phyloP scores from a whole-genome alignment of 75 land plant species.

The Picea sitchensis region DNA sequence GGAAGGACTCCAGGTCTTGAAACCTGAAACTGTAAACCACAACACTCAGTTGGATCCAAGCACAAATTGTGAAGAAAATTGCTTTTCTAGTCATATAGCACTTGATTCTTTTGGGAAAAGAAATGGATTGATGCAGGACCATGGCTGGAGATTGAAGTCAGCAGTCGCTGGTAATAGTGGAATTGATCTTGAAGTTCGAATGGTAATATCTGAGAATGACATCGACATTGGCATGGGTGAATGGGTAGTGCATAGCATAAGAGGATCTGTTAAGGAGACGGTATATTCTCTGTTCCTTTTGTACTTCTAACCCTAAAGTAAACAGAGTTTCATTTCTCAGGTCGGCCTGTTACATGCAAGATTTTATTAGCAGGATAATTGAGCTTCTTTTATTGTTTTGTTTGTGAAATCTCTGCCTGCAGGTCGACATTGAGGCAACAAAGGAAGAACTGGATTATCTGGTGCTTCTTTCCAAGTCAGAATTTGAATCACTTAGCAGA shows the following conservation, averaged over 20 bases:
- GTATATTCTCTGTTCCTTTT: constrained; percentile 29
- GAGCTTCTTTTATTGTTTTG: not conserved
- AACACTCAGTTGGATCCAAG: not conserved
- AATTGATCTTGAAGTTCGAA: constrained; percentile 57
- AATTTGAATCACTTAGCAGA: constrained; percentile 92
- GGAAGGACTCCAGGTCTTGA: constrained; percentile 78
- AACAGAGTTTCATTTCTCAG: not conserved
- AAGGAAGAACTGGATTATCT: constrained; percentile 88
- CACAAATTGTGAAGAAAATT: not conserved
- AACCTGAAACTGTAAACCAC: constrained; percentile 37
- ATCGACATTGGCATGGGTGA: constrained; percentile 42
- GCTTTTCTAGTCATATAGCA: not conserved
- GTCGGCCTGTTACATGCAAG: not conserved
- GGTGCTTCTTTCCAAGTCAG: constrained; percentile 62
- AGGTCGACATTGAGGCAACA: constrained; percentile 91
- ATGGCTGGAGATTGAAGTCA: constrained; percentile 19
- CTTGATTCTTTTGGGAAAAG: constrained; percentile 1
- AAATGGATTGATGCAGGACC: constrained; percentile 12
- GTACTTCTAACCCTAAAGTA: not conserved
- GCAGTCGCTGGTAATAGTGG: constrained; percentile 42
- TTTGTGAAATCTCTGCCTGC: constrained; percentile 6
- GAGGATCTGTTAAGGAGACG: constrained; percentile 82
- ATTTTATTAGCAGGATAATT: not conserved
- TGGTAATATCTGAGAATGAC: constrained; percentile 50
- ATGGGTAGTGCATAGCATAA: constrained; percentile 76